These are phyloP conservation scores for Brassica nigra DNA, from an alignment of 345 rosid species.

Conservation along the genomic window DNA sequence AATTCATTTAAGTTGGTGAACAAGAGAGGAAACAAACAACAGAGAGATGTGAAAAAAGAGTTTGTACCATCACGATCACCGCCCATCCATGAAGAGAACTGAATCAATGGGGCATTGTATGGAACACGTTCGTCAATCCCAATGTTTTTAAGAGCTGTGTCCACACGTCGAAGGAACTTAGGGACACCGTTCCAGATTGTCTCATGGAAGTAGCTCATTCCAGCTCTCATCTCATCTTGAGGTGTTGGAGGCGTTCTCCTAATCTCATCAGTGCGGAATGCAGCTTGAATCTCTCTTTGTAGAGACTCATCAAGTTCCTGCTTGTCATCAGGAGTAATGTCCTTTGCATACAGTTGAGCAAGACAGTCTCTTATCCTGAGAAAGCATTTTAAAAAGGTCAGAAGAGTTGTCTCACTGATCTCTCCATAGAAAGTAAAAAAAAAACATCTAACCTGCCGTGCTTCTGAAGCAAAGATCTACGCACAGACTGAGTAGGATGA, in stretches of 20 bases:
- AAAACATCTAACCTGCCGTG: slow-evolving; percentile 82
- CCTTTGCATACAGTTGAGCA: slow-evolving; percentile 88
- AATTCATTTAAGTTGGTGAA: background rate
- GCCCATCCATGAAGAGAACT: slow-evolving; percentile 99
- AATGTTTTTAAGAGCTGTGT: slow-evolving; percentile 93
- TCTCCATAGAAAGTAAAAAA: background rate
- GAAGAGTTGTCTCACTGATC: background rate
- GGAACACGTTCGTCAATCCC: slow-evolving; percentile 94
- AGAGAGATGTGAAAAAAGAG: background rate
- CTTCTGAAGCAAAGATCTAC: slow-evolving; percentile 97
- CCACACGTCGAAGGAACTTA: slow-evolving; percentile 94
- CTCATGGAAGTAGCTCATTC: slow-evolving; percentile 99
- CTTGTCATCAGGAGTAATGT: slow-evolving; percentile 96
- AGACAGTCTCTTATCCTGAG: slow-evolving; percentile 84
- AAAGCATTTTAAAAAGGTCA: background rate
- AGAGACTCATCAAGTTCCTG: slow-evolving; percentile 98
- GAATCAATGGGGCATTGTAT: slow-evolving; percentile 97
- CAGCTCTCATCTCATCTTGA: slow-evolving; percentile 99
- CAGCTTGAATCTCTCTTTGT: slow-evolving; percentile 99
- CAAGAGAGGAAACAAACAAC: background rate
- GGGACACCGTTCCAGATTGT: slow-evolving; percentile 99
- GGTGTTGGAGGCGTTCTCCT: slow-evolving; percentile 98
- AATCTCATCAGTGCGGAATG: slow-evolving; percentile 98
- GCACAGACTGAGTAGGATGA: slow-evolving; percentile 98
- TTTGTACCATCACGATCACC: slow-evolving; percentile 95